These are phyloP conservation scores for Fomitopsis pinicola DNA, from an alignment of 1,284 basidiomycete genomes.

Conservation along the genomic window DNA sequence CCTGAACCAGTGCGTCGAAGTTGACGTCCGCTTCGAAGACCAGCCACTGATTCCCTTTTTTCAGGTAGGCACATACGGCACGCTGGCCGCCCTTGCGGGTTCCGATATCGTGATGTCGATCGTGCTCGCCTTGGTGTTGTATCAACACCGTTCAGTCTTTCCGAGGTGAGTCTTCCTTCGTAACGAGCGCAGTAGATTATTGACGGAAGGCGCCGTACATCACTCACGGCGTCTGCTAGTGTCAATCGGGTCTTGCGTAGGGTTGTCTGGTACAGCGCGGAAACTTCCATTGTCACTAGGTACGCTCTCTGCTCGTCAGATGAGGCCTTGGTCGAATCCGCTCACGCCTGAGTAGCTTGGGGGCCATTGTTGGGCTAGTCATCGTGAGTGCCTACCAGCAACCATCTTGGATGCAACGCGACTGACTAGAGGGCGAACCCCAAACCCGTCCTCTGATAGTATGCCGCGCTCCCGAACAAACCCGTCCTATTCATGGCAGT, in stretches of 20 bases:
- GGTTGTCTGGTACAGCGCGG: background rate
- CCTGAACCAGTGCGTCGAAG: background rate
- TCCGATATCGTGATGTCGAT: background rate
- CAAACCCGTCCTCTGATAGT: too few relatives aligned
- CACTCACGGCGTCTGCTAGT: background rate
- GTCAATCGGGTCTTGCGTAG: background rate
- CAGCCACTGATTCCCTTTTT: background rate
- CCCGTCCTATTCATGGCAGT: too few relatives aligned
- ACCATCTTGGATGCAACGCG: too few relatives aligned
- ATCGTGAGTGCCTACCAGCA: background rate
- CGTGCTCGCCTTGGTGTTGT: background rate
- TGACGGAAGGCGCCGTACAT: background rate
- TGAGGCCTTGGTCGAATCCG: background rate
- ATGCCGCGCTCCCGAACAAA: too few relatives aligned
- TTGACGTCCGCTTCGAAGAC: background rate
- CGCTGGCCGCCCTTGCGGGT: background rate
- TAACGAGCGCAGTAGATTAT: background rate
- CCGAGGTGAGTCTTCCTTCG: background rate
- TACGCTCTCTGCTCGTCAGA: background rate
- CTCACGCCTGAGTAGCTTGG: background rate
- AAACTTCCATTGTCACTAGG: background rate
- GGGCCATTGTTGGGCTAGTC: background rate
- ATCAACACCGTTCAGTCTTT: background rate
- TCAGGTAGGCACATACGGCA: background rate
- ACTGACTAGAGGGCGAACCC: too few relatives aligned